phyloP scores from a whole-genome alignment of 179 eudicot genomes.

The Camellia oleifera region DNA sequence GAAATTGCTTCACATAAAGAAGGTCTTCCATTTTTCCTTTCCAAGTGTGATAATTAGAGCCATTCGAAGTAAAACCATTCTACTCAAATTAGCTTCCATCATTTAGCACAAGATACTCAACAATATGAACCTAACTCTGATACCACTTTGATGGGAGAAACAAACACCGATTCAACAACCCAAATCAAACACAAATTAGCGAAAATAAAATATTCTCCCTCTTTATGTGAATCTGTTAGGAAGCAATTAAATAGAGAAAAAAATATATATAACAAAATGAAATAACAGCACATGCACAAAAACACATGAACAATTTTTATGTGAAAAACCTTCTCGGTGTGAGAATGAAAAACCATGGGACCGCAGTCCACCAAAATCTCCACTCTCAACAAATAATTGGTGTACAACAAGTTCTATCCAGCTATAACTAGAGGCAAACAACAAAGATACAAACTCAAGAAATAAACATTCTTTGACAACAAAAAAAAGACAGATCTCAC shows the following conservation, averaged over 20 bases:
- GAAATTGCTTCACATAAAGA: constrained; percentile 13
- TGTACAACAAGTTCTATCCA: neutral
- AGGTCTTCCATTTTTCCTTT: constrained; percentile 6
- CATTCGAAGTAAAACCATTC: constrained; percentile 14
- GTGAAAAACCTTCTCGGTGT: neutral
- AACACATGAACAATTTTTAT: neutral
- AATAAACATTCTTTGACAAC: neutral
- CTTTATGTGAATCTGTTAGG: neutral
- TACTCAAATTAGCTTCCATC: neutral
- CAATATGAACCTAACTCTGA: neutral
- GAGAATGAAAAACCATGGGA: neutral
- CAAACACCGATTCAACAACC: too few species aligned
- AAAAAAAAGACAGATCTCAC: neutral
- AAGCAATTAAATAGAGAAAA: neutral
- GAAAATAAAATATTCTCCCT: neutral
- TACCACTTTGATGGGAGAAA: neutral
- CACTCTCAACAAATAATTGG: constrained; percentile 3
- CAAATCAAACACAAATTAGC: neutral
- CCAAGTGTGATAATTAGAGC: constrained; percentile 18
- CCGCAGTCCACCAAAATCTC: neutral
- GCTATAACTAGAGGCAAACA: neutral
- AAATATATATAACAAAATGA: neutral
- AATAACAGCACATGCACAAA: too few species aligned
- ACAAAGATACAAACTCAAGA: neutral
- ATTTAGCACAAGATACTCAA: neutral